These are phyloP conservation scores for Microdochium trichocladiopsis DNA, from an alignment of 2,329 filamentous ascomycete genomes.

Conservation along the genomic window DNA sequence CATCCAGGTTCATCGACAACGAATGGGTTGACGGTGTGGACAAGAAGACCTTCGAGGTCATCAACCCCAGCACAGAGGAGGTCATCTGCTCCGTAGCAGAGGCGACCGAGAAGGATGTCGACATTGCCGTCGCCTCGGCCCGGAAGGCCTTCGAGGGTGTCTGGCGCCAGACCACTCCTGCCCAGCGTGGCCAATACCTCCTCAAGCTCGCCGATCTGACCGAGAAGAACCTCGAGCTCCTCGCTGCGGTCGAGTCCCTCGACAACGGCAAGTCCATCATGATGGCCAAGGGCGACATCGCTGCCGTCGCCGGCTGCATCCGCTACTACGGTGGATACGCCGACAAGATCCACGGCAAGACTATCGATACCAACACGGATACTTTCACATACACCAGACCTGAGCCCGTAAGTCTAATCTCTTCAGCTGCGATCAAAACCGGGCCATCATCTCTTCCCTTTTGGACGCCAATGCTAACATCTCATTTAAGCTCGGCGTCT, in stretches of 20 bases:
- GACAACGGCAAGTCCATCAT: slow-evolving; percentile 81
- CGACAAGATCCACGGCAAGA: slow-evolving; percentile 87
- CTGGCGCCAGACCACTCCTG: slow-evolving; percentile 64
- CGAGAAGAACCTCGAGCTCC: slow-evolving; percentile 68
- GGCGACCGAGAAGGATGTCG: slow-evolving; percentile 80
- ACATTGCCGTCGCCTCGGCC: slow-evolving; percentile 75
- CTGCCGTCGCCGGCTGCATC: slow-evolving; percentile 59
- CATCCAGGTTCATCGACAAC: slow-evolving; percentile 77
- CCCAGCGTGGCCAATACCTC: slow-evolving; percentile 62
- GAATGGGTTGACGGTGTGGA: slow-evolving; percentile 80
- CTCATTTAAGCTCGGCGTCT: slow-evolving; percentile 56
- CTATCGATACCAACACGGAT: slow-evolving; percentile 69
- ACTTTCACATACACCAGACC: slow-evolving; percentile 79
- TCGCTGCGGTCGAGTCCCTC: slow-evolving; percentile 78
- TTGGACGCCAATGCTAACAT: slow-evolving; percentile 25
- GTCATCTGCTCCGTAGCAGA: slow-evolving; percentile 78
- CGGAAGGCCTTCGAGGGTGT: slow-evolving; percentile 75
- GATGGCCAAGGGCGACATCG: slow-evolving; percentile 71
- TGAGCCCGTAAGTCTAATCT: slow-evolving; percentile 54
- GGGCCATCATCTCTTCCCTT: background rate
- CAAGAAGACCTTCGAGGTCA: slow-evolving; percentile 85
- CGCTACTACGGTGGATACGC: slow-evolving; percentile 89
- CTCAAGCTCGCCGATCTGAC: slow-evolving; percentile 72
- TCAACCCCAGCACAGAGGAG: slow-evolving; percentile 82
- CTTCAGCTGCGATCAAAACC: too few species aligned